These are phyloP conservation scores for Lipomyces yamanashiensis DNA, from an alignment of 805 yeast genomes.

Conservation along the genomic window DNA sequence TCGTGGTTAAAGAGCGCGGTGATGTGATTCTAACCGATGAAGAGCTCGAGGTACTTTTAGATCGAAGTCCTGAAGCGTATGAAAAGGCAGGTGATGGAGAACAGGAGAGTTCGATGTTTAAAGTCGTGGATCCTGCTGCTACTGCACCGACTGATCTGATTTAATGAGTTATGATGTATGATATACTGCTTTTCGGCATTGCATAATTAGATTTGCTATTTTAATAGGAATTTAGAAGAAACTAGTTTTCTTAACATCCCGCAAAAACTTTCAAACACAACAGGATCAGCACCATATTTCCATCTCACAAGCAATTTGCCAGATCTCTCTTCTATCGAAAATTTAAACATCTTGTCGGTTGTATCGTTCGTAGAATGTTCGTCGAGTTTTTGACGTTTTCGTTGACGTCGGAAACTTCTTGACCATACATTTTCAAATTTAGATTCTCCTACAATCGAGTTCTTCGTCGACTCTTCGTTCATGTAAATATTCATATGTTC, in stretches of 20 bases:
- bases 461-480: too few species aligned
- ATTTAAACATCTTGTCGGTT: constrained; percentile 3
- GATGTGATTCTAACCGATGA: constrained; percentile 34
- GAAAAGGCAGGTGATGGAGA: constrained; percentile 12
- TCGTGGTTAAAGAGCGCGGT: constrained; percentile 29
- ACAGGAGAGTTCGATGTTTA: constrained; percentile 9
- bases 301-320: constrained; percentile 5
- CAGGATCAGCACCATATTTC: constrained; percentile 18
- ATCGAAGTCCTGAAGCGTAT: constrained; percentile 31
- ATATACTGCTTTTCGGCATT: too few species aligned
- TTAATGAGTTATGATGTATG: not conserved
- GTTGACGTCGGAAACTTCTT: constrained; percentile 26
- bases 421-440: constrained; percentile 34
- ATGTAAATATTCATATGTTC: not conserved
- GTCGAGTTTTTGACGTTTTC: constrained; percentile 13
- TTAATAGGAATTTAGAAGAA: not conserved
- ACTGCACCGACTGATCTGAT: not conserved
- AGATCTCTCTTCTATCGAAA: constrained; percentile 5
- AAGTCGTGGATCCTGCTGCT: constrained; percentile 20
- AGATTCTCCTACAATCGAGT: constrained; percentile 11
- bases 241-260: constrained; percentile 18
- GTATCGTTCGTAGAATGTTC: not conserved
- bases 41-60: constrained; percentile 26
- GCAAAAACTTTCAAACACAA: constrained; percentile 31
- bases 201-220: not conserved